Base-by-base conservation (phyloP, 2,329 filamentous ascomycete species). In the Hymenoscyphus occultus region DNA sequence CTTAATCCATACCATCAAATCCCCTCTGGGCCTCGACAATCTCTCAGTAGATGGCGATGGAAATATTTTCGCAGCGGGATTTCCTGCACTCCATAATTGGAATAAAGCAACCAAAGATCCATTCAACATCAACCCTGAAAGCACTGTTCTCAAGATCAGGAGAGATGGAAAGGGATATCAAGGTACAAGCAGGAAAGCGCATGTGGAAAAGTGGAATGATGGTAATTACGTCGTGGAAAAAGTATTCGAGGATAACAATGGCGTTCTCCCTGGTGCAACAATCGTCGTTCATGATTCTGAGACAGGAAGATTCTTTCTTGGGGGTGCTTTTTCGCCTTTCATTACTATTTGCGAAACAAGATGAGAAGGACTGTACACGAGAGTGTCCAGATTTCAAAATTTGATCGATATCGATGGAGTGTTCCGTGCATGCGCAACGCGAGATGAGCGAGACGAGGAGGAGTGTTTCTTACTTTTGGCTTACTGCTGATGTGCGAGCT, bases 1-100 rank as follows among this genome's bases (percentile, higher is more conserved):
- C 14, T 60, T 70, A 48, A 32, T 71, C 64, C 72, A 70, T 54
- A 69, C 67, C 1, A 73, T 79, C 56, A 58, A 72, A 45, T 62
- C 72, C 7, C 69, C 71, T 14, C 68, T 74, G 31, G 74, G 75
- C 0, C 64, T 78, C 4, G 77, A 78, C 63, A 78, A 78, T 48
- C 62, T 78, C 9, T 74, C 73, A 1, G 65, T 78, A n/a, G 77
- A 79, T 63, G 66, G 64, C 3, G 71, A 77, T 28, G 77, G 77
- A 1, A 73, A 77, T 40, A 71, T 79, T 42, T 73, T 73, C 63
- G 76, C 70, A 2, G 76, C 76, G 3, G 72, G 69, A 2, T 65
- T 79, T 56, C 76, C 77, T 0, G 71, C 76, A 54, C 5, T 63
- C 0, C 54, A 72, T 5, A 67, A 69, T 28, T 68, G 73, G 22